phyloP scores from a whole-genome alignment of 306 rosid species.

The Hippophae tibetana region DNA sequence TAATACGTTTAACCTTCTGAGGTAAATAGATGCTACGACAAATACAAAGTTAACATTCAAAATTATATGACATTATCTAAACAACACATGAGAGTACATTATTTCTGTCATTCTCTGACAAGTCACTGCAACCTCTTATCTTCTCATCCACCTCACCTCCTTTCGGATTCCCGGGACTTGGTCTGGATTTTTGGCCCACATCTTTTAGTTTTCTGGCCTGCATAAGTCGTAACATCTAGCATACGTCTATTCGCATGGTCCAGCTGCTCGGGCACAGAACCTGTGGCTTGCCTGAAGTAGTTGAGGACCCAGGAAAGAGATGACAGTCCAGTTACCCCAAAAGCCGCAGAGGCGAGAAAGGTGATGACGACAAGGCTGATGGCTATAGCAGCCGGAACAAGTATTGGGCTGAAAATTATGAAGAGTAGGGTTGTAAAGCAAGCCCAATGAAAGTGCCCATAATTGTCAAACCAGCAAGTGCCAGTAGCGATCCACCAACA shows the following conservation, averaged over 20 bases:
- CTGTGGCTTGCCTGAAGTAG: slow-evolving; percentile 19
- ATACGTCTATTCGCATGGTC: slow-evolving; percentile 28
- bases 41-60: no score
- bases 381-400: slow-evolving; percentile 33
- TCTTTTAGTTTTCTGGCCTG: slow-evolving; percentile 57
- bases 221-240: slow-evolving; percentile 34
- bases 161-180: slow-evolving; percentile 34
- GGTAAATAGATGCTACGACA: no score
- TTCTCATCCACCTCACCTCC: slow-evolving; percentile 12
- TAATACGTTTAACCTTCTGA: no score
- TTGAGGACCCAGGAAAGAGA: slow-evolving; percentile 42
- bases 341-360: slow-evolving; percentile 26
- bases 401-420: slow-evolving; percentile 43
- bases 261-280: slow-evolving; percentile 27
- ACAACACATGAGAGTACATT: no score
- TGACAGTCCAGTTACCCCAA: slow-evolving; percentile 33
- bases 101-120: no score
- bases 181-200: slow-evolving; percentile 38
- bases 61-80: no score
- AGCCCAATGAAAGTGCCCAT: slow-evolving; percentile 32
- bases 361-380: slow-evolving; percentile 25
- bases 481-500: slow-evolving; percentile 27
- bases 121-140: no score
- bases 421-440: slow-evolving; percentile 33
- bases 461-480: slow-evolving; percentile 31